These are phyloP conservation scores for Elsinoe australis DNA, from an alignment of 2,329 filamentous ascomycete species.

Conservation along the genomic window DNA sequence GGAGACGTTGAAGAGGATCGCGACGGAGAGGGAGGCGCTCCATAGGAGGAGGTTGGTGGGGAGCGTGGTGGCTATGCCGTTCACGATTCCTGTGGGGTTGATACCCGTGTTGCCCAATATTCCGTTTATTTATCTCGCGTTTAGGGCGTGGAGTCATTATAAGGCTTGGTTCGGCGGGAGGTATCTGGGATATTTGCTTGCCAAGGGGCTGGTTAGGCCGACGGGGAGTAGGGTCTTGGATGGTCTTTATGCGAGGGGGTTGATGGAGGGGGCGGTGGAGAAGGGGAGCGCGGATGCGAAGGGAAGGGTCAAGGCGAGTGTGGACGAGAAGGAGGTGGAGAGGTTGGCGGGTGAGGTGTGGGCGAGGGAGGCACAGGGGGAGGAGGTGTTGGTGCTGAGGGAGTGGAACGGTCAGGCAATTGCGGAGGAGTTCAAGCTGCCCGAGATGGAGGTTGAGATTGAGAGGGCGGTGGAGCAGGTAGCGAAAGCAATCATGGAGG, in stretches of 20 bases:
- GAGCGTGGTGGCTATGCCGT: conserved; percentile 74
- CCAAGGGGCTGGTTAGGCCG: conserved; percentile 61
- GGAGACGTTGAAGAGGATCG: conserved; percentile 60
- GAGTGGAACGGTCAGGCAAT: conserved; percentile 46
- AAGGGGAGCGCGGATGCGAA: conserved; percentile 2
- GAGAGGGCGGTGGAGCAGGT: conserved; percentile 47
- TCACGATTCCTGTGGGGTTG: conserved; percentile 55
- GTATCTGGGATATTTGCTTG: conserved; percentile 72
- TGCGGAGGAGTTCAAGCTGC: conserved; percentile 41
- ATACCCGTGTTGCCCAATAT: conserved; percentile 57
- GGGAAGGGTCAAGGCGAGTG: conserved; percentile 26
- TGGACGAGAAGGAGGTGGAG: conserved; percentile 36
- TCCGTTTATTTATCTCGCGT: conserved; percentile 92
- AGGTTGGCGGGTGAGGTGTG: conserved; percentile 32
- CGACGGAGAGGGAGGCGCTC: conserved; percentile 69
- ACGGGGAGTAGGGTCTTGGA: conserved; percentile 64
- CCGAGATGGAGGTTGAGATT: conserved; percentile 48
- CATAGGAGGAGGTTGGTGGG: conserved; percentile 72
- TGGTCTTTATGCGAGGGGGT: conserved; percentile 55
- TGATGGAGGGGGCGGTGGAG: neutral
- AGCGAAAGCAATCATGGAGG: conserved; percentile 36
- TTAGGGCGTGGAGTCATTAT: conserved; percentile 88
- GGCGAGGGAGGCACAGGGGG: conserved; percentile 33
- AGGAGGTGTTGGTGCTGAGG: conserved; percentile 44
- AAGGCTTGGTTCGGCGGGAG: conserved; percentile 75